Conservation (phyloP, 2,329 filamentous ascomycete species). For the Aspergillus amoenus region DNA sequence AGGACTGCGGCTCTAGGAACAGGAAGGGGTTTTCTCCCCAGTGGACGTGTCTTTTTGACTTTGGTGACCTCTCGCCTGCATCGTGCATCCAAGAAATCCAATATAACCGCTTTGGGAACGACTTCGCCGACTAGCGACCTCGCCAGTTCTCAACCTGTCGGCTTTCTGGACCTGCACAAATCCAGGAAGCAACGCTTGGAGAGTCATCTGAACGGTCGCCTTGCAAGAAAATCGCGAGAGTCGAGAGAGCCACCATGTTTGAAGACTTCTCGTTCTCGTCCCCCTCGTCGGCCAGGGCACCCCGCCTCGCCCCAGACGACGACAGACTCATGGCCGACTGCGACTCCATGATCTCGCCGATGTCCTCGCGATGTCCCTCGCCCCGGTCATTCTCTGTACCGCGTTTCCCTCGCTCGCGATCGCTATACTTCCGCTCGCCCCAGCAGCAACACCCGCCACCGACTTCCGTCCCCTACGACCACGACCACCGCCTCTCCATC, state of each 20-base stretch:
- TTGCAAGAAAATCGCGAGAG: background rate
- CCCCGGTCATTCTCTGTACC: slow-evolving; percentile 32
- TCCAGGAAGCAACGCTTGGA: background rate
- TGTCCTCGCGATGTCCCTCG: slow-evolving; percentile 45
- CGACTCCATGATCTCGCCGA: slow-evolving; percentile 41
- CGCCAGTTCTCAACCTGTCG: background rate
- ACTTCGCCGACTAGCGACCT: background rate
- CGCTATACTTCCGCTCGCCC: slow-evolving; percentile 34
- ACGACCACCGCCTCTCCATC: slow-evolving; percentile 40
- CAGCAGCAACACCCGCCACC: slow-evolving; percentile 25
- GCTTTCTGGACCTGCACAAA: background rate
- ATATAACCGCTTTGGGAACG: slow-evolving; percentile 12
- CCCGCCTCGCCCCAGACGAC: slow-evolving; percentile 32
- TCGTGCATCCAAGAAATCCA: background rate
- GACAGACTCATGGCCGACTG: slow-evolving; percentile 37
- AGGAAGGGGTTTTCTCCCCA: background rate
- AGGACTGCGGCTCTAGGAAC: background rate
- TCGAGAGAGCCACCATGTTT: slow-evolving; percentile 32
- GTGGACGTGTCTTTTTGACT: background rate
- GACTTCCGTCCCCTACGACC: slow-evolving; percentile 43
- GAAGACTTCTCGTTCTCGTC: slow-evolving; percentile 45
- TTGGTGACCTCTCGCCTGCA: background rate
- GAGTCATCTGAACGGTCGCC: background rate
- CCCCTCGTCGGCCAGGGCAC: slow-evolving; percentile 31
- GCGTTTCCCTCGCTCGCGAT: slow-evolving; percentile 33